phyloP scores from a whole-genome alignment of 495 filamentous ascomycete species.

The Schizothecium vesticola region DNA sequence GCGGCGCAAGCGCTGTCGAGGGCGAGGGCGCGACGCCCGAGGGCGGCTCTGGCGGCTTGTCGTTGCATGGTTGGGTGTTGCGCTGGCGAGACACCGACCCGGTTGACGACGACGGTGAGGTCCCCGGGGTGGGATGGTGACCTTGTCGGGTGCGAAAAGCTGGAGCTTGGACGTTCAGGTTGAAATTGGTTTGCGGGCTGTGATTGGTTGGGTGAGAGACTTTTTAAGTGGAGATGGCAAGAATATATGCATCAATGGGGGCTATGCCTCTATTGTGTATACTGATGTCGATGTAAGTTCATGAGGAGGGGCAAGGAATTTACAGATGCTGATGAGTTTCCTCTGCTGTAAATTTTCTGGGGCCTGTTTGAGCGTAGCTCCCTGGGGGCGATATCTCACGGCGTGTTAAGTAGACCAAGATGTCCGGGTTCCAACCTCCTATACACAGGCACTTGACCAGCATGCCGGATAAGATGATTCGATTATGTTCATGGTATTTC shows the following conservation, averaged over 20 bases:
- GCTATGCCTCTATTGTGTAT: not conserved
- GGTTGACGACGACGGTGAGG: not conserved
- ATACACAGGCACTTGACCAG: no score
- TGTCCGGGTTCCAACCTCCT: no score
- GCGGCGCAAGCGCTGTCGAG: conserved; percentile 2
- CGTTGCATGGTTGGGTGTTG: conserved; percentile 20
- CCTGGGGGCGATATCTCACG: no score
- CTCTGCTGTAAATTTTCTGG: not conserved
- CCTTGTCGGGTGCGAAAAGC: not conserved
- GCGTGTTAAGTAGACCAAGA: no score
- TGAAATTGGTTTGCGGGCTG: conserved; percentile 14
- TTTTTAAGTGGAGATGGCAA: not conserved
- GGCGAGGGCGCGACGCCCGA: conserved; percentile 18
- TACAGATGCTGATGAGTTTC: not conserved
- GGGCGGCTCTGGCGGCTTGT: conserved; percentile 22
- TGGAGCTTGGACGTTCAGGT: not conserved
- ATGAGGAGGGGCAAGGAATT: not conserved
- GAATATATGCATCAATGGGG: conserved; percentile 6
- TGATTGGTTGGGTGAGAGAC: conserved; percentile 17
- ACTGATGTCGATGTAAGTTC: not conserved
- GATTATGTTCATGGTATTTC: no score
- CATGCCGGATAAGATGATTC: no score
- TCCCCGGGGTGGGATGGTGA: not conserved
- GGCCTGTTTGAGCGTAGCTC: no score
- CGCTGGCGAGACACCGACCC: not conserved